Evolutionary conservation across 169 alveolate genomes (phyloP), one percentile per base, ranked within the genome.

Genomic region (Eimeria necatrix): DNA sequence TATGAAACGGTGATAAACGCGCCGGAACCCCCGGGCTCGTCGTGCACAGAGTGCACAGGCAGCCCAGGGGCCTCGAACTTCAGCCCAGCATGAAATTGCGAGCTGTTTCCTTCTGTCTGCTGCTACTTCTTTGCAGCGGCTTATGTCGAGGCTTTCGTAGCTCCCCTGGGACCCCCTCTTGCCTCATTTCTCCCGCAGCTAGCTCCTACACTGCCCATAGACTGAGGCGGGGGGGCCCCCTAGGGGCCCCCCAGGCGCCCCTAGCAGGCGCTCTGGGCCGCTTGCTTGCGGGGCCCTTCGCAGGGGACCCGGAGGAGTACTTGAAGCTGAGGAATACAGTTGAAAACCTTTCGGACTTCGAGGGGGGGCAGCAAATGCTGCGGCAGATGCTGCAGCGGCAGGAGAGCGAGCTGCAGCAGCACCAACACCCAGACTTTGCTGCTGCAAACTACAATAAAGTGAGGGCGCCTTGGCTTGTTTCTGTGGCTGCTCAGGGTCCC

Each of bases 341-440:
- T 4, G 9, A 41, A 9, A 80, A 80, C n/a, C 89, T 80, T 5
- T n/a, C 89, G 16, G 89, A 80, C 8, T 80, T 51, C 49, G 14
- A 51, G 18, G 89, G 51, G 14, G 89, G 89, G 70, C 89, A 80
- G 71, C 52, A 80, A 49, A 20, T 80, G 89, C 70, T 80, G 89
- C 89, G 18, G 89, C 89, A 80, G 70, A 64, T 48, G 18, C 70
- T 14, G 51, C 80, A 70, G 80, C 80, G 9, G 51, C 32, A 64
- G 24, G 68, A 56, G 12, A 52, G n/a, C 12, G 41, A 48, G 89
- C 89, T 51, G 89, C 89, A 51, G 71, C n/a, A n/a, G 68, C 80
- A 70, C 51, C 46, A n/a, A 18, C 80, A 70, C 51, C 46, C 51
- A 20, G 80, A 70, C 1, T 41, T 49, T 22, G 80, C 46, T 22